phyloP scores from a whole-genome alignment of 495 filamentous ascomycete genomes.

The Hypomontagnella submonticulosa region DNA sequence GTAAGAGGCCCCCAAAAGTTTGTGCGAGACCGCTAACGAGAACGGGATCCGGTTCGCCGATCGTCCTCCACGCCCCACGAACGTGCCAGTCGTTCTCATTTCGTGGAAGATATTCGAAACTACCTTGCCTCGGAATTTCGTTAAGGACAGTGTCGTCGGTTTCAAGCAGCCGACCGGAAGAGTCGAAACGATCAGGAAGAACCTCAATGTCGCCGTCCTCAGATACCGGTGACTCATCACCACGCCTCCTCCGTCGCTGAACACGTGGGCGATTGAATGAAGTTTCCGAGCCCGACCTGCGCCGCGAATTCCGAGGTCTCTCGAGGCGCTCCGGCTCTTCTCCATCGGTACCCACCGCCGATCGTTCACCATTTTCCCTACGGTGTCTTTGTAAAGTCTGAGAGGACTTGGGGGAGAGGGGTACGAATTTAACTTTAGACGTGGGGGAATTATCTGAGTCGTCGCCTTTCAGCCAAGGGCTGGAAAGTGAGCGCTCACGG shows the following conservation, averaged over 20 bases:
- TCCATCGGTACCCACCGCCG: slow-evolving; percentile 6
- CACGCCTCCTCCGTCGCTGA: slow-evolving; percentile 28
- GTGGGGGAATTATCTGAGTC: slow-evolving; percentile 24
- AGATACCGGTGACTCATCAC: slow-evolving; percentile 32
- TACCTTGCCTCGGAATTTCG: slow-evolving; percentile 26
- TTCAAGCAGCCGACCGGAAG: slow-evolving; percentile 63
- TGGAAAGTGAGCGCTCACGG: slow-evolving; percentile 13
- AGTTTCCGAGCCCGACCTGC: slow-evolving; percentile 51
- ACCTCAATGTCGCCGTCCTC: slow-evolving; percentile 54
- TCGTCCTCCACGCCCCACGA: slow-evolving; percentile 31
- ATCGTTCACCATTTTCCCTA: slow-evolving; percentile 29
- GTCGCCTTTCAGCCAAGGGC: slow-evolving; percentile 2
- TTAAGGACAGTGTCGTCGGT: slow-evolving; percentile 1
- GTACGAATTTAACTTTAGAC: slow-evolving; percentile 56
- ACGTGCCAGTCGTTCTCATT: slow-evolving; percentile 32
- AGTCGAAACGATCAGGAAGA: slow-evolving; percentile 74
- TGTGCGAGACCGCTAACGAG: slow-evolving; percentile 27
- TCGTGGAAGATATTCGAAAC: slow-evolving; percentile 35
- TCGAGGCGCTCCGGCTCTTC: slow-evolving; percentile 17
- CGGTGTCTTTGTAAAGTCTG: slow-evolving; percentile 53
- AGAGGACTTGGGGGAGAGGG: slow-evolving; percentile 56
- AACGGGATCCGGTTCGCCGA: slow-evolving; percentile 35
- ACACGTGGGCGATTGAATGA: slow-evolving; percentile 46
- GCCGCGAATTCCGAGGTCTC: slow-evolving; percentile 29
- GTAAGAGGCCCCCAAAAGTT: slow-evolving; percentile 25